Conservation (phyloP, 2,329 filamentous ascomycete genomes). For the Hypoxylon rubiginosum region DNA sequence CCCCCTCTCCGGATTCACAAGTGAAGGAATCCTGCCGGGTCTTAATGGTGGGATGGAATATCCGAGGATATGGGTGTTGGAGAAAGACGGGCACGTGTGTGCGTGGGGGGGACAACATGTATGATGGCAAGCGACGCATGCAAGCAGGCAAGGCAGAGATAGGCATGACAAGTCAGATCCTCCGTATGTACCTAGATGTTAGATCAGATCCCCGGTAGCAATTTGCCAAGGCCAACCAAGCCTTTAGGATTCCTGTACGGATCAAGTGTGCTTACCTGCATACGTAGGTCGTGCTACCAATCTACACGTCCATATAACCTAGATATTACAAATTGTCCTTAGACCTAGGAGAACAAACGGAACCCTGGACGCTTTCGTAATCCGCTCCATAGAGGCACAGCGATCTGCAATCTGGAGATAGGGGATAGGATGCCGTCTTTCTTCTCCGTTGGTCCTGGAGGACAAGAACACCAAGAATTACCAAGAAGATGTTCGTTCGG, state of each 20-base stretch:
- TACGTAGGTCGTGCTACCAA: not conserved
- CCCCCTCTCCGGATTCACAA: not conserved
- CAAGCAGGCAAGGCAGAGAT: not conserved
- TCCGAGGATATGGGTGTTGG: not conserved
- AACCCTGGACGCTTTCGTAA: not conserved
- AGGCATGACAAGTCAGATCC: not conserved
- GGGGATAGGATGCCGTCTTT: not conserved
- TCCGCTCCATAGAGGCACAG: not conserved
- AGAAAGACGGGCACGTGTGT: not conserved
- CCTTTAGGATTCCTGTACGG: not conserved
- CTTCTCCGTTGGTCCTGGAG: not conserved
- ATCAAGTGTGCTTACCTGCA: not conserved
- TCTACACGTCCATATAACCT: not conserved
- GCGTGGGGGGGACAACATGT: not conserved
- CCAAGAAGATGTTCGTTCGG: not conserved
- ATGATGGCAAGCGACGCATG: not conserved
- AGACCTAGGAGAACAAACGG: not conserved
- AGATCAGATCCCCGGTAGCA: not conserved
- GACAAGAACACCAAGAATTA: not conserved
- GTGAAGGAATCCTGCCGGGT: not conserved
- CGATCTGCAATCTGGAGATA: not conserved
- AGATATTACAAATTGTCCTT: slow-evolving; percentile 1
- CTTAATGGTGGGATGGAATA: not conserved
- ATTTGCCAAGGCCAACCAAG: slow-evolving; percentile 1
- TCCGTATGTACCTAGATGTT: not conserved